A percentile compares a stretch with the other conserved stretches of the same genome.
These are phyloP conservation scores for Linnemannia schmuckeri DNA, from an alignment of 192 early-diverging fungal species.

Conservation along the genomic window DNA sequence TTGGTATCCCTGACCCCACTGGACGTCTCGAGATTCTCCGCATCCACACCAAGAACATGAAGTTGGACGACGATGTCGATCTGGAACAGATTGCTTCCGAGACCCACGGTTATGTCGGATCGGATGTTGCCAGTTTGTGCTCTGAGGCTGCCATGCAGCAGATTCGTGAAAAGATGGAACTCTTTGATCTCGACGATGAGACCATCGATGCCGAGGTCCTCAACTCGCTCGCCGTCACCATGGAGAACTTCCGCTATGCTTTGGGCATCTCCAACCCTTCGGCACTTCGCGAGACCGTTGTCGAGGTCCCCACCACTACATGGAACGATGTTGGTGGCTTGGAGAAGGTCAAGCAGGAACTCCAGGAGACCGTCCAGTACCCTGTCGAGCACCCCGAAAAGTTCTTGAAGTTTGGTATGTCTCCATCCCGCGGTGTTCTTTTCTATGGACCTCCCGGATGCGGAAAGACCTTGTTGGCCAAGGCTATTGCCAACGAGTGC, in stretches of 20 bases:
- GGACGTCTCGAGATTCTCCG: constrained; percentile 96
- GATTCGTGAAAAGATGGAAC: constrained; percentile 99
- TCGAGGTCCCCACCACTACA: constrained; percentile 94
- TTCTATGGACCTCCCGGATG: constrained; percentile 99
- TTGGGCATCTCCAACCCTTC: constrained; percentile 96
- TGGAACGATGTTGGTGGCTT: constrained; percentile 99
- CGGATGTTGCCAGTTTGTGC: constrained; percentile 97
- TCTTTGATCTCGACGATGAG: constrained; percentile 98
- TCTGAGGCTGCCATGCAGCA: constrained; percentile 99
- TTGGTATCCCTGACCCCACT: constrained; percentile 97
- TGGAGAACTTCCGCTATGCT: constrained; percentile 98
- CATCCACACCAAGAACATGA: constrained; percentile 99
- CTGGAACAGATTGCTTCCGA: constrained; percentile 97
- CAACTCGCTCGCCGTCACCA: constrained; percentile 95
- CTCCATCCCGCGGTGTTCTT: constrained; percentile 95
- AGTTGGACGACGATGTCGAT: constrained; percentile 96
- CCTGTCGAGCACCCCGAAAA: constrained; percentile 99
- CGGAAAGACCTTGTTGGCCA: constrained; percentile 98
- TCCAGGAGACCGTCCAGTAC: constrained; percentile 99
- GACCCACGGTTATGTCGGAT: constrained; percentile 98
- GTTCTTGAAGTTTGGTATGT: constrained; percentile 99
- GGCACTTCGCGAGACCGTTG: constrained; percentile 98
- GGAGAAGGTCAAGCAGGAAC: constrained; percentile 97
- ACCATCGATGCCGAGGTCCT: constrained; percentile 98
- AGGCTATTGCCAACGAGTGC: constrained; percentile 99